Conservation (phyloP, 768 basidiomycete genomes). For the Grammothele lineata region DNA sequence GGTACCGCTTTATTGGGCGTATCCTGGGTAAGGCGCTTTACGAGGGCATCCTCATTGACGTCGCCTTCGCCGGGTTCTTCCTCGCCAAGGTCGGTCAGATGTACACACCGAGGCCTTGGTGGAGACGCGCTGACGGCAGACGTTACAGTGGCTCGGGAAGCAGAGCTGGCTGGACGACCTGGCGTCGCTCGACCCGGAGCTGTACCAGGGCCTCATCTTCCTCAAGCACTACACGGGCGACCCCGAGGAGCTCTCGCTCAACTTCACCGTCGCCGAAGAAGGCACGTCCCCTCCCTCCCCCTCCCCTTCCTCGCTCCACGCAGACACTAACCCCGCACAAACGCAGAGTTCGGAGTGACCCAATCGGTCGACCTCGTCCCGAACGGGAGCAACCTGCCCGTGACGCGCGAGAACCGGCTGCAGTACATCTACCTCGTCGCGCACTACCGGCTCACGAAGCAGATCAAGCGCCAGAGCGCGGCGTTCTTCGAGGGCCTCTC, state of each 20-base stretch:
- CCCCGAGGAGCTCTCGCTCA: constrained; percentile 83
- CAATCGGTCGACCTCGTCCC: constrained; percentile 75
- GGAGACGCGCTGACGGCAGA: neutral
- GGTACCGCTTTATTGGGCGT: constrained; percentile 92
- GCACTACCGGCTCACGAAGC: constrained; percentile 82
- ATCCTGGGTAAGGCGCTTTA: constrained; percentile 96
- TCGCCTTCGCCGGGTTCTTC: constrained; percentile 95
- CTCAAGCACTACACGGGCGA: constrained; percentile 89
- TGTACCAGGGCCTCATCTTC: constrained; percentile 89
- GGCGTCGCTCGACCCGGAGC: constrained; percentile 82
- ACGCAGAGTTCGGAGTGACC: constrained; percentile 75
- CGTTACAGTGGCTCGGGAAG: constrained; percentile 77
- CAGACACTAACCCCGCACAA: neutral
- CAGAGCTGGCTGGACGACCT: constrained; percentile 94
- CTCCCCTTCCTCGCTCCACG: neutral
- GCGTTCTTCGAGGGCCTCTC: constrained; percentile 91
- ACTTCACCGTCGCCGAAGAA: constrained; percentile 84
- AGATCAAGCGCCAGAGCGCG: constrained; percentile 80
- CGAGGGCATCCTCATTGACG: constrained; percentile 91
- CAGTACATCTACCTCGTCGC: constrained; percentile 88
- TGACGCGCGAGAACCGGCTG: constrained; percentile 85
- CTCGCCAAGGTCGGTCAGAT: constrained; percentile 61
- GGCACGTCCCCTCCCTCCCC: constrained; percentile 41
- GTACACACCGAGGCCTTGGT: neutral
- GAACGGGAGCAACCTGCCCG: constrained; percentile 75